Conservation (phyloP, 352 stramenopile species). For the Globisporangium polare region DNA sequence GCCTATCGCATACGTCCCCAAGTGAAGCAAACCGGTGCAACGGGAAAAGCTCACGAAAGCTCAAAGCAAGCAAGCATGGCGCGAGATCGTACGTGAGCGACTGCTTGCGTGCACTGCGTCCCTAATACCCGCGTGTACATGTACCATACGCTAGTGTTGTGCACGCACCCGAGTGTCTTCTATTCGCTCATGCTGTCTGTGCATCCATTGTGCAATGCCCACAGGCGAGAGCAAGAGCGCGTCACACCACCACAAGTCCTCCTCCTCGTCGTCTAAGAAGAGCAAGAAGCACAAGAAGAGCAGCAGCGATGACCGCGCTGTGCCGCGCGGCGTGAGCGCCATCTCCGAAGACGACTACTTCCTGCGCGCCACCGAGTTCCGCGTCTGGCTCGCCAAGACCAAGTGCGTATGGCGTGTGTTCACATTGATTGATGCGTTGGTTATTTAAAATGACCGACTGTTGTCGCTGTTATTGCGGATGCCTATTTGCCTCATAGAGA, state of each 20-base stretch:
- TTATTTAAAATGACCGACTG: no score
- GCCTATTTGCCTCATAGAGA: constrained; percentile 22
- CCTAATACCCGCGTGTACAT: not conserved
- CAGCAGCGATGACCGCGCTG: not conserved
- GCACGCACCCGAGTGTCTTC: no score
- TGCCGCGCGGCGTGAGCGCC: constrained; percentile 20
- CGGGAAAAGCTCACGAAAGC: not conserved
- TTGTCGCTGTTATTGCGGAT: not conserved
- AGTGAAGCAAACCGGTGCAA: no score
- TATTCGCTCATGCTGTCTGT: not conserved
- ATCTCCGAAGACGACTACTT: constrained; percentile 73
- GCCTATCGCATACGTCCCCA: no score
- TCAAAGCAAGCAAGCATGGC: not conserved
- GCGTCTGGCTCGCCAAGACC: constrained; percentile 60
- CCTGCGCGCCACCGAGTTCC: constrained; percentile 58
- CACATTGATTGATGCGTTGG: no score
- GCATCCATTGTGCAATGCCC: not conserved
- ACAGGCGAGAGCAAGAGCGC: constrained; percentile 14
- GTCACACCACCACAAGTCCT: constrained; percentile 18
- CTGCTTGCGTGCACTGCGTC: not conserved
- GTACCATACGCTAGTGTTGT: not conserved
- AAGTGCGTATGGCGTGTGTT: constrained; percentile 31
- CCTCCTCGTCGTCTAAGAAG: constrained; percentile 17
- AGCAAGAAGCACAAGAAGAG: constrained; percentile 30
- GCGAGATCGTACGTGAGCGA: not conserved